Evolutionary conservation across 1,284 basidiomycete genomes (phyloP).

Genomic region (Bjerkandera adusta): DNA sequence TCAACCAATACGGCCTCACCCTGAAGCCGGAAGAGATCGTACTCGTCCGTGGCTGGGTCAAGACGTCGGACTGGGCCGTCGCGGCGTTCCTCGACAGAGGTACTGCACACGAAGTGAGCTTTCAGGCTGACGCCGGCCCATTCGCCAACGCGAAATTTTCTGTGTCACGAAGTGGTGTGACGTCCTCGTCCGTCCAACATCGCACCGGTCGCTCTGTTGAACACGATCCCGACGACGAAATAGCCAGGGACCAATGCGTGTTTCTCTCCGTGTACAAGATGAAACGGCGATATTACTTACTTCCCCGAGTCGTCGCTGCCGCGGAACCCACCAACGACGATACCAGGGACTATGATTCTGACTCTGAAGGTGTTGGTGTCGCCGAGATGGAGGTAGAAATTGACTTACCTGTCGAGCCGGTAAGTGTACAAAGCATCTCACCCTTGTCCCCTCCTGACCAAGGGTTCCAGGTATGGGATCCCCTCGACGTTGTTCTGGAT

Average conservation of each 20-base stretch:
- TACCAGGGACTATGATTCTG: not conserved
- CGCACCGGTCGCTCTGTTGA: conserved; percentile 1
- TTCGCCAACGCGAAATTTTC: conserved; percentile 4
- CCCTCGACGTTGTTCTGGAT: not conserved
- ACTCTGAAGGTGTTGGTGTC: not conserved
- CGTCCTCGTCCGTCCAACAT: conserved; percentile 1
- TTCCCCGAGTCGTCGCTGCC: not conserved
- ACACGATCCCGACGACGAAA: not conserved
- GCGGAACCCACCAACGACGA: not conserved
- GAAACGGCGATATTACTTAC: not conserved
- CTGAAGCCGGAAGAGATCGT: conserved; percentile 1
- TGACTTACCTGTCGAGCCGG: conserved; percentile 1
- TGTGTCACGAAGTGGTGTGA: conserved; percentile 1
- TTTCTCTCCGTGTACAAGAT: conserved; percentile 4
- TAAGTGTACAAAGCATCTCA: not conserved
- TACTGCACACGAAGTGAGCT: conserved; percentile 1
- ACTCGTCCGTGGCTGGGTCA: conserved; percentile 5
- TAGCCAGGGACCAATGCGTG: conserved; percentile 1
- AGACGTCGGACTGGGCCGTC: conserved; percentile 4
- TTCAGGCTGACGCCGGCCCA: conserved; percentile 2
- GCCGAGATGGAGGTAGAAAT: not conserved
- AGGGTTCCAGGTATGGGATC: not conserved
- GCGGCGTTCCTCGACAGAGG: not conserved
- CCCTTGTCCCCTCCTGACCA: not conserved
- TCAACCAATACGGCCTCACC: not conserved